Conservation (phyloP, 257 asterid genomes). For the Eucommia ulmoides region DNA sequence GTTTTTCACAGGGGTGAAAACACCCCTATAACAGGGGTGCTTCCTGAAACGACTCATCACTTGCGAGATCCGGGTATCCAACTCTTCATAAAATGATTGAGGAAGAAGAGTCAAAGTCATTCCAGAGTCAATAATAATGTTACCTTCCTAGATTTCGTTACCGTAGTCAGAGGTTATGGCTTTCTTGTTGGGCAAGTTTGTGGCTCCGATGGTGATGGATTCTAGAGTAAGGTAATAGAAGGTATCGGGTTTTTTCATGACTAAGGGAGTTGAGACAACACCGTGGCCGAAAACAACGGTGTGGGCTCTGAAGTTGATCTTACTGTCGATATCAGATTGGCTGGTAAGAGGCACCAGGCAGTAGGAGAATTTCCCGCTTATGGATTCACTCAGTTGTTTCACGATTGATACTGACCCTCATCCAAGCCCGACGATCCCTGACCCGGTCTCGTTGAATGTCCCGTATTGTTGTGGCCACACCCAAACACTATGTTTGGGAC, state of each 20-base stretch:
- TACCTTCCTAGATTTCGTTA: slow-evolving; percentile 14
- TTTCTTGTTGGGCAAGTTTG: background rate
- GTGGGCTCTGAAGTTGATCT: slow-evolving; percentile 32
- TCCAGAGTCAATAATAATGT: slow-evolving; percentile 52
- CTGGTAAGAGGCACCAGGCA: slow-evolving; percentile 30
- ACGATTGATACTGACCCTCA: slow-evolving; percentile 35
- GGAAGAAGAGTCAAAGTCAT: slow-evolving; percentile 44
- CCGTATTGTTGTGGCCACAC: slow-evolving; percentile 36
- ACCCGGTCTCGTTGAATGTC: slow-evolving; percentile 7
- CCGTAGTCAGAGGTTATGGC: background rate
- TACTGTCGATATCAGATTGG: slow-evolving; percentile 25
- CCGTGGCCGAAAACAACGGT: slow-evolving; percentile 26
- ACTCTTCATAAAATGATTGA: background rate
- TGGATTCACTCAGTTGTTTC: slow-evolving; percentile 26
- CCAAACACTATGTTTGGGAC: slow-evolving; percentile 29
- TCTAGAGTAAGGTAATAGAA: slow-evolving; percentile 38
- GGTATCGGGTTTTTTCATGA: slow-evolving; percentile 6
- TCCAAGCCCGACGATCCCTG: slow-evolving; percentile 70
- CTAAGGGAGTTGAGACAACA: slow-evolving; percentile 37
- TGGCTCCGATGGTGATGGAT: slow-evolving; percentile 28
- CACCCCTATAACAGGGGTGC: too few species aligned
- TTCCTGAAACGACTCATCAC: slow-evolving; percentile 4
- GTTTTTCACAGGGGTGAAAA: too few species aligned
- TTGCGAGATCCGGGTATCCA: slow-evolving; percentile 13
- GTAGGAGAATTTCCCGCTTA: slow-evolving; percentile 44